These are phyloP conservation scores for Lonicera japonica DNA, from an alignment of 129 eudicot species.

Conservation along the genomic window DNA sequence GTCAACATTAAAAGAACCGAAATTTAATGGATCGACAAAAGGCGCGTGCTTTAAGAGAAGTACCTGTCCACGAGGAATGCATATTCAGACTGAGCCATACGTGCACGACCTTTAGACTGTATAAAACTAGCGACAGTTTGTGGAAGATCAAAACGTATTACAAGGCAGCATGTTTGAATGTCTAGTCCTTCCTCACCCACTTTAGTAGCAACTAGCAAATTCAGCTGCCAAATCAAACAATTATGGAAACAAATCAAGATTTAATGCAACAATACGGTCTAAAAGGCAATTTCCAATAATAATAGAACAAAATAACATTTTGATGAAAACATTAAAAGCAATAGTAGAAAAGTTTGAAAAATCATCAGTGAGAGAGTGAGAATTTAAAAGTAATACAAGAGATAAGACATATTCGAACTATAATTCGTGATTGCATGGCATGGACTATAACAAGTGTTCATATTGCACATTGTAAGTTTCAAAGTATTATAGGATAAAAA, in stretches of 20 bases:
- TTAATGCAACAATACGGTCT: too few species aligned
- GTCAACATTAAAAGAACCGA: neutral
- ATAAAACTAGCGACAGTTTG: conserved; percentile 94
- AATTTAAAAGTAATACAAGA: too few species aligned
- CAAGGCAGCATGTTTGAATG: conserved; percentile 98
- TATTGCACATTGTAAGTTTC: too few species aligned
- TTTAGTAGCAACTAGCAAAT: conserved; percentile 89
- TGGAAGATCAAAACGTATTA: conserved; percentile 94
- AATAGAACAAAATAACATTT: too few species aligned
- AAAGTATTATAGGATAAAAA: too few species aligned
- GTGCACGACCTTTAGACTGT: conserved; percentile 98
- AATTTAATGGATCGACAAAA: conserved; percentile 1
- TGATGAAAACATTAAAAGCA: too few species aligned
- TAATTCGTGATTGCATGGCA: too few species aligned
- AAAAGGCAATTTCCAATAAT: too few species aligned
- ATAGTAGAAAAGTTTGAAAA: too few species aligned
- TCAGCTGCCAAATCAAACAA: conserved; percentile 52
- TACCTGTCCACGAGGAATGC: conserved; percentile 91
- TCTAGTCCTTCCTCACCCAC: conserved; percentile 99
- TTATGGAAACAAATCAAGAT: neutral
- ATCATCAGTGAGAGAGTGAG: too few species aligned
- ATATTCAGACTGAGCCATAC: conserved; percentile 97
- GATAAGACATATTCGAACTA: too few species aligned
- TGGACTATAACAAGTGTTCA: too few species aligned
- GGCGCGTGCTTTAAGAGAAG: conserved; percentile 9